Base-by-base conservation (phyloP, 352 stramenopile genomes). In the Plasmopara viticola region DNA sequence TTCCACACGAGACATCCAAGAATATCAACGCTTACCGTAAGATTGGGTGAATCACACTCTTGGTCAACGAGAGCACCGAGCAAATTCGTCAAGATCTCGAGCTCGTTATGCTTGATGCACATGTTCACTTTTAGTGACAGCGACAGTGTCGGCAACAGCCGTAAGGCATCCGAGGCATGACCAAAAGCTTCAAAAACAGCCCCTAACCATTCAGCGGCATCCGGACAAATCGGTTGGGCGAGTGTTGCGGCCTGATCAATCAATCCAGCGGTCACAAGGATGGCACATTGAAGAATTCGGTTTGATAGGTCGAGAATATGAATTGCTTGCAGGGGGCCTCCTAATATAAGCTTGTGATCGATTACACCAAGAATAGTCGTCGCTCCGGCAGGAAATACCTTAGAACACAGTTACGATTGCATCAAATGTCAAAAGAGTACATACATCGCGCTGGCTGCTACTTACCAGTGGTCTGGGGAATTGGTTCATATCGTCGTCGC, bases 111-210 rank as follows among this genome's bases (percentile, higher is more conserved):
- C 50, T 84, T 91, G 46, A 89, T 83, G 48, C 73, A 83, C 15
- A 91, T 72, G 56, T 85, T 87, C 33, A 85, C 58, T 54, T 75
- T 77, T 30, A 76, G 46, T 0, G 35, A 46, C 9, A 72, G 25
- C 0, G 78, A 83, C 5, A 86, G 51, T 12, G 62, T 57, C 0
- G 61, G 56, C 30, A 66, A 38, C 2, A 87, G 58, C 2, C 56
- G 51, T 37, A 87, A 52, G 2, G 70, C 72, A 13, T 78, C 58
- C 0, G 46, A 29, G 15, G 63, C 47, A 44, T 83, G 77, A 4
- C 65, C 75, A 57, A 91, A 91, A 2, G 72, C 80, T 47, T 91
- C 78, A 14, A 87, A 80, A 8, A 86, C 69, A 4, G 74, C 62
- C 3, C 64, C 74, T 4, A 91, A 15, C 75, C 73, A 87, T 20